Evolutionary conservation across 2,329 filamentous ascomycete species (phyloP).

Genomic region (Fusarium sp.): DNA sequence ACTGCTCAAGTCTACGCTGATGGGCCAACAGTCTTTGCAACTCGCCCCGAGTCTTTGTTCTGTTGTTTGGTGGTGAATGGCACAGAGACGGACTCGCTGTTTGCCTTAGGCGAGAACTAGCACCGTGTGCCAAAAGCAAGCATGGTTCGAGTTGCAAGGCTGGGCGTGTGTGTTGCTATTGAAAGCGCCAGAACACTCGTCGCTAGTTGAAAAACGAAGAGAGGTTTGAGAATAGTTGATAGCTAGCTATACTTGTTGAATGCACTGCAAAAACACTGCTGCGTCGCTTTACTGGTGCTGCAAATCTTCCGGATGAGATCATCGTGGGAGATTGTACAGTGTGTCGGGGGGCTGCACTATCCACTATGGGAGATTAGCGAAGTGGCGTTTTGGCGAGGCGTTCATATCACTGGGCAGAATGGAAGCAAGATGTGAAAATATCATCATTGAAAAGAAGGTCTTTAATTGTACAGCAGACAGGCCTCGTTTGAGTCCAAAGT

Average conservation of each 20-base stretch:
- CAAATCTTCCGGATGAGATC: too few species aligned
- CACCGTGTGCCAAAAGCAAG: conserved; percentile 42
- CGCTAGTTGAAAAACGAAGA: too few species aligned
- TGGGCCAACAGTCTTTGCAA: not conserved
- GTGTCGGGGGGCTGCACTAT: not conserved
- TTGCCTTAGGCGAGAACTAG: conserved; percentile 30
- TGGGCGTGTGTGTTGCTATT: not conserved
- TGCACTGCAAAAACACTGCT: too few species aligned
- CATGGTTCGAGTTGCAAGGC: conserved; percentile 22
- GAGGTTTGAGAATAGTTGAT: too few species aligned
- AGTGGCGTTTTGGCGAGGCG: not conserved
- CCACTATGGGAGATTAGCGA: not conserved
- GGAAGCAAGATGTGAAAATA: too few species aligned
- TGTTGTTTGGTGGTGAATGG: conserved; percentile 9
- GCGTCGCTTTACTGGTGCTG: too few species aligned
- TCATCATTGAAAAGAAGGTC: too few species aligned
- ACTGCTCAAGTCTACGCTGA: not conserved
- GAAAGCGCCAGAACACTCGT: not conserved
- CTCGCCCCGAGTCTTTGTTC: not conserved
- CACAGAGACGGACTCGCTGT: not conserved
- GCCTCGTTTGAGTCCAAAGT: too few species aligned
- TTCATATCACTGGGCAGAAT: not conserved
- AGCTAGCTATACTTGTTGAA: too few species aligned
- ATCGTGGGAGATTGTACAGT: not conserved
- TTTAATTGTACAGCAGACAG: too few species aligned